These are phyloP conservation scores for Zoysia japonica DNA, from an alignment of 176 grass and related monocot species.

Conservation along the genomic window DNA sequence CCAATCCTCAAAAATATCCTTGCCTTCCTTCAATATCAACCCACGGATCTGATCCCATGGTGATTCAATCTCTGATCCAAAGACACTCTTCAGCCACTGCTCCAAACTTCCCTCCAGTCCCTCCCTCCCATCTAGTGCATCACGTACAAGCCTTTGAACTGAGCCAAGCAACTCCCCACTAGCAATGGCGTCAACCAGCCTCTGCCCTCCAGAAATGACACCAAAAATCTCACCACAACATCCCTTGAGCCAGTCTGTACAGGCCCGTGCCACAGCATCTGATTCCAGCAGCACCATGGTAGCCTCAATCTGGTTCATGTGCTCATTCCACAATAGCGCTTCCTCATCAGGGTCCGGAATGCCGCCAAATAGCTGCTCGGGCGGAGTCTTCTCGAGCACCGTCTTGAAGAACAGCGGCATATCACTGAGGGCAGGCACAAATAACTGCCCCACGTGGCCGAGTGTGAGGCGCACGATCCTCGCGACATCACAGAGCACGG, in stretches of 20 bases:
- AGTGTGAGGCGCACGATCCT: slow-evolving; percentile 68
- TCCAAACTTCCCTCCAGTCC: slow-evolving; percentile 80
- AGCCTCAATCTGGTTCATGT: slow-evolving; percentile 84
- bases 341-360: slow-evolving; percentile 92
- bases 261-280: slow-evolving; percentile 58
- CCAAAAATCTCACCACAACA: slow-evolving; percentile 83
- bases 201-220: slow-evolving; percentile 46
- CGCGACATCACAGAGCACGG: slow-evolving; percentile 70
- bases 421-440: slow-evolving; percentile 73
- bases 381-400: slow-evolving; percentile 77
- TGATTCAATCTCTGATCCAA: slow-evolving; percentile 90
- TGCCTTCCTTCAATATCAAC: slow-evolving; percentile 77
- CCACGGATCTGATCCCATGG: slow-evolving; percentile 93
- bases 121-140: slow-evolving; percentile 66
- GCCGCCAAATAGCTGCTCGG: slow-evolving; percentile 82
- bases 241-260: slow-evolving; percentile 71
- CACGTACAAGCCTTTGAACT: slow-evolving; percentile 64
- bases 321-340: slow-evolving; percentile 71
- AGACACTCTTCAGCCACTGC: slow-evolving; percentile 87
- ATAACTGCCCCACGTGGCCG: slow-evolving; percentile 82
- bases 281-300: slow-evolving; percentile 75
- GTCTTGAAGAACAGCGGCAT: slow-evolving; percentile 90
- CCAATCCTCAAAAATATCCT: slow-evolving; percentile 85
- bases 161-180: slow-evolving; percentile 68
- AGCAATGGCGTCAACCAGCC: slow-evolving; percentile 65